Base-by-base conservation (phyloP, 305 asterid genomes). In the Rubia balearica region DNA sequence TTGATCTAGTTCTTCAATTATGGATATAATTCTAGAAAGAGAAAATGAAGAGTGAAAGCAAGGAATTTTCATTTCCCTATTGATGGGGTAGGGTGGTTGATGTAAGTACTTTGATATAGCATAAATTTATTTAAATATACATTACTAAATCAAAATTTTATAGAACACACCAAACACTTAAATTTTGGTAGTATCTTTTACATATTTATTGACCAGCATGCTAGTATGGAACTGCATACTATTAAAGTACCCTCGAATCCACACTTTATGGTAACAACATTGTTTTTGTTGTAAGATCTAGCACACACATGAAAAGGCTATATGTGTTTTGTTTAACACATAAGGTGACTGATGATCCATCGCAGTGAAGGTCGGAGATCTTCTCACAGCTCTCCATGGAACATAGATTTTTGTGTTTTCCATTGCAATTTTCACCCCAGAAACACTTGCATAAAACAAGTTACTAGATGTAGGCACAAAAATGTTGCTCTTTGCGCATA, bases 241-340 rank as follows among this genome's bases (percentile, higher is more conserved):
- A 16, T 16, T 22, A 55, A 56, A 56, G 62, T 22, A 56, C 24
- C 17, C 24, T 56, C 8, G n/a, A 46, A 46, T 49, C 64, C 64
- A 59, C 7, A 22, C 38, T 60, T 5, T 10, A 60, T 12, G 38
- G 41, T 60, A 27, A 24, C 38, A 59, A 21, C 36, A 49, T 17
- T 30, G 6, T 7, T 3, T 16, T 24, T 30, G 7, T 11, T 14
- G n/a, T 27, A 61, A 1, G 65, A 62, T 40, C 24, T 40, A 64
- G 51, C 68, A 64, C 45, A 64, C 8, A n/a, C 68, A 64, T 38
- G 68, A 64, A 64, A 17, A 64, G 16, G 68, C 68, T 1, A 64
- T 4, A 13, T 64, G 68, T 17, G 11, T 64, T 64, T 64, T 64
- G 68, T 64, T 40, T 38, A 64, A 8, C 19, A 64, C 51, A 19